Evolutionary conservation across 805 yeast genomes (phyloP).

Genomic region (Cyberlindnera nakhonratchasimensis): DNA sequence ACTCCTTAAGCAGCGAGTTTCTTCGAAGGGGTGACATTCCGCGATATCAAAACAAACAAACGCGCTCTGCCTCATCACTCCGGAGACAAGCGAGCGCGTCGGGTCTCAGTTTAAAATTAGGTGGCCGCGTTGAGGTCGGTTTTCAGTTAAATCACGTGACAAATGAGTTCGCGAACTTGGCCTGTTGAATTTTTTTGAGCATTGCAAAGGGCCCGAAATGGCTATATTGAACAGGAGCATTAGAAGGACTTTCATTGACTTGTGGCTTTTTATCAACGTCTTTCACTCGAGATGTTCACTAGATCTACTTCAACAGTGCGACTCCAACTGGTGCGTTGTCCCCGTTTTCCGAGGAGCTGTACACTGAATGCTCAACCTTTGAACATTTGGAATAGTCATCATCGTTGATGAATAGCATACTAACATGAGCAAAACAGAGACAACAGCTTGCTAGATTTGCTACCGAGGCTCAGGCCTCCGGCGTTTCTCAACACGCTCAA

Average conservation of each 20-base stretch:
- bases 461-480: constrained; percentile 18
- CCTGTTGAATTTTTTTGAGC: neutral
- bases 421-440: constrained; percentile 16
- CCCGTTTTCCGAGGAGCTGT: no score
- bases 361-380: neutral
- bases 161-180: neutral
- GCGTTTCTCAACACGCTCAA: constrained; percentile 16
- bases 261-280: neutral
- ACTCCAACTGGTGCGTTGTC: constrained; percentile 9
- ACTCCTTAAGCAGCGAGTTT: no score
- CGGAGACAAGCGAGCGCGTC: neutral
- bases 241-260: neutral
- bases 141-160: no score
- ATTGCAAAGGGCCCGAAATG: neutral
- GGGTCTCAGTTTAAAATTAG: neutral
- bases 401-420: neutral
- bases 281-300: constrained; percentile 9
- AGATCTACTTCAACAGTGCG: constrained; percentile 9
- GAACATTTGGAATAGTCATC: neutral
- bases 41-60: constrained; percentile 8
- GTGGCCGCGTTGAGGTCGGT: neutral
- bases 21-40: constrained; percentile 11
- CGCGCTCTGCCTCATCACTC: constrained; percentile 6
- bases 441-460: constrained; percentile 23
- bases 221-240: neutral